Percentiles rank a stretch among this genome's conserved stretches.
These are phyloP conservation scores for Mycena pura DNA, from an alignment of 768 basidiomycete genomes.

Conservation along the genomic window DNA sequence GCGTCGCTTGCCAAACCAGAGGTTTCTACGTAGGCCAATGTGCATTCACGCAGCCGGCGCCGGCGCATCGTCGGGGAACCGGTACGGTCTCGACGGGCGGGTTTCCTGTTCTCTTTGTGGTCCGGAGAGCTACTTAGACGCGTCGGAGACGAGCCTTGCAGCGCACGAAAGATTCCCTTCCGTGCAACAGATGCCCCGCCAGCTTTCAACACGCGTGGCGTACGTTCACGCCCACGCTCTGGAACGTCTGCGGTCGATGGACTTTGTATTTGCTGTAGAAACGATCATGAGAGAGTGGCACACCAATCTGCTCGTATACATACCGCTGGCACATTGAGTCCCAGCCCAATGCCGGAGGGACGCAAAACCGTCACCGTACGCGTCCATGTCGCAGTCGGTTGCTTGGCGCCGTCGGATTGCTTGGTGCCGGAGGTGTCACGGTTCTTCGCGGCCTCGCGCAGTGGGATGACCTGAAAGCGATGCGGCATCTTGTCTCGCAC, in stretches of 20 bases:
- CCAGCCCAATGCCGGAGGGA: conserved; percentile 22
- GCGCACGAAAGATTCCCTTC: conserved; percentile 11
- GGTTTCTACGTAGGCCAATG: not conserved
- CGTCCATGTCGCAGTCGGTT: conserved; percentile 19
- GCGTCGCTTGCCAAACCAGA: not conserved
- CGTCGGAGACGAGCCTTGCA: conserved; percentile 20
- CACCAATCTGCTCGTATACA: not conserved
- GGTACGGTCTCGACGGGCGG: not conserved
- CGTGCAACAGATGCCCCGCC: not conserved
- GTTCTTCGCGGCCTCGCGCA: conserved; percentile 42
- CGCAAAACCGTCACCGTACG: conserved; percentile 15
- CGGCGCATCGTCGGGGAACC: conserved; percentile 11
- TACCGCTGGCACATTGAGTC: conserved; percentile 21
- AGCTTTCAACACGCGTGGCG: not conserved
- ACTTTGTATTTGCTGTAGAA: not conserved
- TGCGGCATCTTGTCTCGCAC: conserved; percentile 52
- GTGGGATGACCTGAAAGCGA: conserved; percentile 50
- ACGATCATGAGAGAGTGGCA: not conserved
- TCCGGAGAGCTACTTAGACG: conserved; percentile 17
- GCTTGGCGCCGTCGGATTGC: not conserved
- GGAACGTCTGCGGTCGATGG: not conserved
- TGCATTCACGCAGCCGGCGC: conserved; percentile 7
- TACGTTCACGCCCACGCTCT: conserved; percentile 20
- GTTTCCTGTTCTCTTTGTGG: conserved; percentile 22
- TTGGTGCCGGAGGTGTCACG: conserved; percentile 22